Evolutionary conservation across 2,329 filamentous ascomycete species (phyloP).

Genomic region (Pestalotiopsis sp.): DNA sequence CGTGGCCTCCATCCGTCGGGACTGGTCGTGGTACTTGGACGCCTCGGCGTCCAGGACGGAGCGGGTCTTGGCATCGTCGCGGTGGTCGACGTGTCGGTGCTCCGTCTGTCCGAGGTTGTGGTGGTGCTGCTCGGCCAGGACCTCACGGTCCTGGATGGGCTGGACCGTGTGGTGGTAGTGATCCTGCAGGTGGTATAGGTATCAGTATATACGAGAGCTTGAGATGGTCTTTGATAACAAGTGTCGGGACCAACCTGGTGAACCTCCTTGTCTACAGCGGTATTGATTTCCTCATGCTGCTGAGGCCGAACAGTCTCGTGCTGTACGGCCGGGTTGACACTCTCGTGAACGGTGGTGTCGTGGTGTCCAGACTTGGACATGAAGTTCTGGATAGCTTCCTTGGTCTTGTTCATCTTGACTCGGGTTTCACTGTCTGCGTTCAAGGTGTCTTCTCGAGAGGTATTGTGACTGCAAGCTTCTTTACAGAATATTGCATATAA

Average conservation of each 20-base stretch:
- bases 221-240: too few species aligned
- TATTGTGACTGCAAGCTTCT: not conserved
- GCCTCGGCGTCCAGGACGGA: slow-evolving; percentile 52
- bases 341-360: slow-evolving; percentile 70
- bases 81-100: slow-evolving; percentile 62
- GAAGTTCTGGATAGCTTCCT: slow-evolving; percentile 61
- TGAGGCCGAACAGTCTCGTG: slow-evolving; percentile 61
- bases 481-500: too few species aligned
- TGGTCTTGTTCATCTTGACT: slow-evolving; percentile 62
- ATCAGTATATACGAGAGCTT: not conserved
- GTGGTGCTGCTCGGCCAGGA: slow-evolving; percentile 60
- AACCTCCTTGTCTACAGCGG: slow-evolving; percentile 66
- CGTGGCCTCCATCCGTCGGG: slow-evolving; percentile 43
- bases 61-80: slow-evolving; percentile 49
- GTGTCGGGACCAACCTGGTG: slow-evolving; percentile 46
- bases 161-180: slow-evolving; percentile 72
- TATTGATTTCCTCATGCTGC: slow-evolving; percentile 61
- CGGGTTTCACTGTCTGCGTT: not conserved
- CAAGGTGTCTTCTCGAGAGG: not conserved
- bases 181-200: slow-evolving; percentile 34
- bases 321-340: slow-evolving; percentile 58
- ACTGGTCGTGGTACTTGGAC: slow-evolving; percentile 52
- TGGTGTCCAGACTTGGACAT: slow-evolving; percentile 62
- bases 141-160: slow-evolving; percentile 45
- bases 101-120: slow-evolving; percentile 60